Conservation (phyloP, 306 rosid species). For the Aeschynomene evenia region DNA sequence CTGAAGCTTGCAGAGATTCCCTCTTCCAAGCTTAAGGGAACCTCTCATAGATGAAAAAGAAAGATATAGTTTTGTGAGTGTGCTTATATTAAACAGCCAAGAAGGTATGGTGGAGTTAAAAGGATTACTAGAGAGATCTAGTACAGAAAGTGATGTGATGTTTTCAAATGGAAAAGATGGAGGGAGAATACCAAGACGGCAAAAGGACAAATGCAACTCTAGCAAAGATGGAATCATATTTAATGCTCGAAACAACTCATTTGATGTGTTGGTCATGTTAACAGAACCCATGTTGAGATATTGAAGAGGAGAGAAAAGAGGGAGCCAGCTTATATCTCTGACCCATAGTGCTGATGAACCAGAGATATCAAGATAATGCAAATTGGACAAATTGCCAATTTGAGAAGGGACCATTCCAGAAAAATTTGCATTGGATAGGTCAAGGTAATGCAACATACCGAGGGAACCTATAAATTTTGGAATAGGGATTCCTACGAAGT, state of each 20-base stretch:
- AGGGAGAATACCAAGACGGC: slow-evolving; percentile 3
- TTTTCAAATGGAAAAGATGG: slow-evolving; percentile 1
- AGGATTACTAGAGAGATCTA: slow-evolving; percentile 7
- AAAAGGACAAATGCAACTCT: not conserved
- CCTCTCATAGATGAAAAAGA: not conserved
- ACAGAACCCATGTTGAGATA: not conserved
- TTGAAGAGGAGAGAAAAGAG: not conserved
- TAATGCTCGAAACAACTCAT: not conserved
- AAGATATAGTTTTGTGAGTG: not conserved
- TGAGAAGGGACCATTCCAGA: slow-evolving; percentile 10
- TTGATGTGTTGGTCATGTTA: not conserved
- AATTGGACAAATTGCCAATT: slow-evolving; percentile 22
- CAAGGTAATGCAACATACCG: slow-evolving; percentile 3
- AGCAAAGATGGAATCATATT: slow-evolving; percentile 17
- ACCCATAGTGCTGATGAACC: not conserved
- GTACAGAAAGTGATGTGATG: slow-evolving; percentile 16
- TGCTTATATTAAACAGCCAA: slow-evolving; percentile 9
- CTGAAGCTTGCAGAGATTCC: slow-evolving; percentile 23
- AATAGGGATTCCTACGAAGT: not conserved
- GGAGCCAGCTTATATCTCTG: slow-evolving; percentile 6
- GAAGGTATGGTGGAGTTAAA: slow-evolving; percentile 6
- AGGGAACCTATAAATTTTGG: slow-evolving; percentile 17
- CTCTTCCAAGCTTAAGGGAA: not conserved
- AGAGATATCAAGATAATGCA: slow-evolving; percentile 17
- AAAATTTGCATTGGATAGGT: not conserved